Conservation (phyloP, 192 early-diverging fungal species). For the Coemansia sp. region DNA sequence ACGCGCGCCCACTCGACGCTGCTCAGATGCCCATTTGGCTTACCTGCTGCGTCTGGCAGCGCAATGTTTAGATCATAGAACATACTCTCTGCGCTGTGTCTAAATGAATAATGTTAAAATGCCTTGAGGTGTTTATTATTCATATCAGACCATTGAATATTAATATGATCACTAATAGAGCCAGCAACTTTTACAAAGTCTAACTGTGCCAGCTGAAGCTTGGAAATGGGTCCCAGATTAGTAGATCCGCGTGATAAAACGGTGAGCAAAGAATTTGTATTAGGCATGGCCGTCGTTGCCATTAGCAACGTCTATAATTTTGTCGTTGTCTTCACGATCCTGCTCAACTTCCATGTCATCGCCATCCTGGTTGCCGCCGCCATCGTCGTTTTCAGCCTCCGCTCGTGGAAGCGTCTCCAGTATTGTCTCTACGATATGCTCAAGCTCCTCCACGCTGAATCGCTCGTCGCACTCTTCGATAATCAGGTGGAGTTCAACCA, state of each 20-base stretch:
- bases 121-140: no score
- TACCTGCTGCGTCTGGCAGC: slow-evolving; percentile 41
- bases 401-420: slow-evolving; percentile 44
- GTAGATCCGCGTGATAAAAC: background rate
- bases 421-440: slow-evolving; percentile 55
- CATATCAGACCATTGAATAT: no score
- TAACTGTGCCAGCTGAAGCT: background rate
- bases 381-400: slow-evolving; percentile 12
- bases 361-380: slow-evolving; percentile 6
- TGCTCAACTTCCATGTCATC: slow-evolving; percentile 11
- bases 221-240: background rate
- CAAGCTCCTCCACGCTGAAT: slow-evolving; percentile 56
- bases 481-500: slow-evolving; percentile 67
- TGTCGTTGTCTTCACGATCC: slow-evolving; percentile 11
- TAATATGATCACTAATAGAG: no score
- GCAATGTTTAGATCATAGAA: slow-evolving; percentile 54
- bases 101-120: background rate
- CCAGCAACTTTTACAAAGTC: background rate
- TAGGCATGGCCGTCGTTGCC: background rate
- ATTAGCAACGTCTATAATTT: background rate
- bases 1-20: slow-evolving; percentile 40
- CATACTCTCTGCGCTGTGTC: slow-evolving; percentile 12
- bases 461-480: slow-evolving; percentile 75
- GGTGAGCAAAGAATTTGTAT: no score
- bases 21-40: slow-evolving; percentile 21